Evolutionary conservation across 306 rosid species (phyloP), one percentile per base, ranked within the genome.

Genomic region (Purshia tridentata): DNA sequence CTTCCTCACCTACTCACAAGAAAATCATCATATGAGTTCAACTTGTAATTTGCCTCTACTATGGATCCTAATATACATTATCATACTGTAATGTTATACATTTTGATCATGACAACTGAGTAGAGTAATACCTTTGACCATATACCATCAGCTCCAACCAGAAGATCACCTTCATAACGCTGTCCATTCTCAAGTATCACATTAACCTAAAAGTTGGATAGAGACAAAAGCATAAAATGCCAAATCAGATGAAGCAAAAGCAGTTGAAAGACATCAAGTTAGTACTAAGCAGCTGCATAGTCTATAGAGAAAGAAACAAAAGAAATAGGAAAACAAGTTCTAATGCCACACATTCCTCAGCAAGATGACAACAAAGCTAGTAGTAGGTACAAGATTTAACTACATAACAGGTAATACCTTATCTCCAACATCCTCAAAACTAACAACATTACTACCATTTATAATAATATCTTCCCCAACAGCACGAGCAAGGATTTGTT

Each of bases 131-230:
- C 99, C 99, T 94, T 89, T 65, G 99, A 94, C 96, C 99, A 76
- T 74, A 94, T 94, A 73, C 99, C 99, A 72, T 94, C 99, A 20
- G 99, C 97, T 72, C 99, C 99, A 75, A 94, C 91, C 81, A 94
- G 87, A 67, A 94, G 76, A 86, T 94, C 97, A 37, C 99, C 99
- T 72, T 88, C 99, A 68, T 73, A 87, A 63, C 78, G 81, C 82
- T 94, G 81, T 39, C 96, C 97, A 75, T 91, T 86, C 79, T 91
- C 96, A 64, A 95, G 86, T 54, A 76, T 80, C 78, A 90, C 98
- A 16, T 84, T 85, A 39, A 94, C 98, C 98, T 94, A 76, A 67
- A 72, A 37, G 76, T 76, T 23, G 37, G 57, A 69, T 60, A 60
- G 37, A 73, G 69, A 61, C 29, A n/a, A 68, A 81, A 67, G 70